Evolutionary conservation across 345 rosid genomes (phyloP).

Genomic region (Rhodamnia argentea): DNA sequence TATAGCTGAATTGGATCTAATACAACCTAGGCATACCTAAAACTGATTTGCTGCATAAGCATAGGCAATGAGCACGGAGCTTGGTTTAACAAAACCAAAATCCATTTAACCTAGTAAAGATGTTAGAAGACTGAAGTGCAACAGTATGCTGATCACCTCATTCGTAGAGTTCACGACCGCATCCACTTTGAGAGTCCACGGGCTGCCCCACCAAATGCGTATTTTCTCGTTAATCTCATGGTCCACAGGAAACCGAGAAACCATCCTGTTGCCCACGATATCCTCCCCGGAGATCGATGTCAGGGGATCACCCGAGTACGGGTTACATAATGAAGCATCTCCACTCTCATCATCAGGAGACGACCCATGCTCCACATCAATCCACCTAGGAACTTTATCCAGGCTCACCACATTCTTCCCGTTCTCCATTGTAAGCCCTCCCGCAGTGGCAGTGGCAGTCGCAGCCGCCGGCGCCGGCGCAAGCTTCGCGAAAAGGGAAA

Average conservation of each 20-base stretch:
- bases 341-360: conserved; percentile 45
- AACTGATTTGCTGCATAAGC: not conserved
- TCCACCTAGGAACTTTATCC: conserved; percentile 92
- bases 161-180: conserved; percentile 96
- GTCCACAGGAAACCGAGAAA: conserved; percentile 81
- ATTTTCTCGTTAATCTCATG: conserved; percentile 76
- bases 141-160: conserved; percentile 40
- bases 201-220: conserved; percentile 89
- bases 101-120: not conserved
- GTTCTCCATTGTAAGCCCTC: conserved; percentile 43
- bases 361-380: conserved; percentile 60
- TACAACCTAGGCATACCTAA: not conserved
- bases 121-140: not conserved
- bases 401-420: conserved; percentile 63
- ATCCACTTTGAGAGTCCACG: conserved; percentile 98
- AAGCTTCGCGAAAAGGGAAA: not conserved
- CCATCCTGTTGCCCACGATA: conserved; percentile 41
- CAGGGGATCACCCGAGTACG: conserved; percentile 67
- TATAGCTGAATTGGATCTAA: not conserved
- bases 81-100: not conserved
- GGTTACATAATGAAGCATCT: conserved; percentile 48
- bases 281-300: conserved; percentile 38
- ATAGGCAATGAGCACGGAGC: not conserved
- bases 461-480: not conserved
- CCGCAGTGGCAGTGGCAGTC: not conserved